phyloP scores from a whole-genome alignment of 139 green algal genomes.

The Parachlorella kessleri region DNA sequence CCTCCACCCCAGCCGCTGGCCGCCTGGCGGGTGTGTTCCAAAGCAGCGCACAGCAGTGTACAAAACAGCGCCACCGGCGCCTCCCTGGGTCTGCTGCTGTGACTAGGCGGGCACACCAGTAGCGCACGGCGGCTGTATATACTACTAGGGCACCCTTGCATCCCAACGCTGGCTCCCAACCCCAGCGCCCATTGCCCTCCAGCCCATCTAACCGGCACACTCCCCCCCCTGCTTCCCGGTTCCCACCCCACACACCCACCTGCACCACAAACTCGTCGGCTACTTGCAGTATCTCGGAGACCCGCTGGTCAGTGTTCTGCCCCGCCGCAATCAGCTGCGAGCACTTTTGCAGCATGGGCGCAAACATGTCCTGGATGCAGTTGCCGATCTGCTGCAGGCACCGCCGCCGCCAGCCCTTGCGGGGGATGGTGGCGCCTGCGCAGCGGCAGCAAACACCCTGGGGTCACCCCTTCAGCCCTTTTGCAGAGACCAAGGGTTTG shows the following conservation, averaged over 20 bases:
- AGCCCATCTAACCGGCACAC: not conserved
- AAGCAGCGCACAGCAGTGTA: not conserved
- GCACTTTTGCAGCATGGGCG: constrained; percentile 53
- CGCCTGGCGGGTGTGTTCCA: too few relatives aligned
- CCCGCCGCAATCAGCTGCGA: constrained; percentile 44
- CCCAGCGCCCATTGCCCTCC: too few relatives aligned
- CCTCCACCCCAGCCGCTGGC: too few relatives aligned
- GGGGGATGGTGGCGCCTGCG: constrained; percentile 11
- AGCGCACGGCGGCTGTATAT: too few relatives aligned
- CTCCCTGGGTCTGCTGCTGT: too few relatives aligned
- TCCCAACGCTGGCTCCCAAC: too few relatives aligned
- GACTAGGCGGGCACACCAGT: too few relatives aligned
- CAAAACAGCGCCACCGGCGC: not conserved
- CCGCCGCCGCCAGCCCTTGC: constrained; percentile 53
- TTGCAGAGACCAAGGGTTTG: too few relatives aligned
- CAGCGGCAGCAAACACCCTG: not conserved
- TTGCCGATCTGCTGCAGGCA: constrained; percentile 53
- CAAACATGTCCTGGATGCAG: constrained; percentile 47
- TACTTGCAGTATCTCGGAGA: constrained; percentile 56
- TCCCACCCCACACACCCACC: constrained; percentile 1
- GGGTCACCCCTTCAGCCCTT: not conserved
- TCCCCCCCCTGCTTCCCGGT: not conserved
- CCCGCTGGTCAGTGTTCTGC: constrained; percentile 42
- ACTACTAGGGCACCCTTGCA: too few relatives aligned
- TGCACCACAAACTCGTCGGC: constrained; percentile 45